Conservation (phyloP, 2,329 filamentous ascomycete species). For the Stagonosporopsis vannaccii region DNA sequence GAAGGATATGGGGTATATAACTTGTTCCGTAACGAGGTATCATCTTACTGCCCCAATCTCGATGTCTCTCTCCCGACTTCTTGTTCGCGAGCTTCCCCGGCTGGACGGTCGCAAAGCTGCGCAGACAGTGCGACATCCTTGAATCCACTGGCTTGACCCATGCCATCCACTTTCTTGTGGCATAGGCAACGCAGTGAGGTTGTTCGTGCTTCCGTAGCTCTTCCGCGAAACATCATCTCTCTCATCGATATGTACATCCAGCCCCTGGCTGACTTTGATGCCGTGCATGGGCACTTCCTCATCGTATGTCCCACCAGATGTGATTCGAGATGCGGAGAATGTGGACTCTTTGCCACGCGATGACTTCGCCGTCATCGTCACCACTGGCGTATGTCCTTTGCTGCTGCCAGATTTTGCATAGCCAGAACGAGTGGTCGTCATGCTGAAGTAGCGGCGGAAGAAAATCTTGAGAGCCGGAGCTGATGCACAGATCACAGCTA, state of each 20-base stretch:
- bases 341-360: slow-evolving; percentile 8
- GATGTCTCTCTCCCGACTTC: slow-evolving; percentile 9
- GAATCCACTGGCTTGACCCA: slow-evolving; percentile 21
- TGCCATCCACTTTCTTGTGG: slow-evolving; percentile 10
- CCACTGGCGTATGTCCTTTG: slow-evolving; percentile 10
- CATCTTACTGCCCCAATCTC: slow-evolving; percentile 17
- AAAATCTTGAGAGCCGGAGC: slow-evolving; percentile 55
- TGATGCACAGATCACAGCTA: slow-evolving; percentile 53
- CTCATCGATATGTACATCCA: slow-evolving; percentile 31
- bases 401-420: slow-evolving; percentile 10
- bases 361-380: background rate
- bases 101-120: slow-evolving; percentile 22
- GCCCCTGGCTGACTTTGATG: slow-evolving; percentile 32
- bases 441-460: slow-evolving; percentile 51
- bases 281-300: slow-evolving; percentile 26
- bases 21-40: background rate
- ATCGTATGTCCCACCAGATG: slow-evolving; percentile 8
- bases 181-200: slow-evolving; percentile 27
- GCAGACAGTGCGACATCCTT: slow-evolving; percentile 29
- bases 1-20: background rate
- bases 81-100: slow-evolving; percentile 4
- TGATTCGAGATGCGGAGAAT: slow-evolving; percentile 15
- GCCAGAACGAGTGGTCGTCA: slow-evolving; percentile 17
- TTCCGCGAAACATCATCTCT: slow-evolving; percentile 26
- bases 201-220: slow-evolving; percentile 29